Evolutionary conservation across 179 eudicot genomes (phyloP).

Genomic region (Dionaea muscipula): DNA sequence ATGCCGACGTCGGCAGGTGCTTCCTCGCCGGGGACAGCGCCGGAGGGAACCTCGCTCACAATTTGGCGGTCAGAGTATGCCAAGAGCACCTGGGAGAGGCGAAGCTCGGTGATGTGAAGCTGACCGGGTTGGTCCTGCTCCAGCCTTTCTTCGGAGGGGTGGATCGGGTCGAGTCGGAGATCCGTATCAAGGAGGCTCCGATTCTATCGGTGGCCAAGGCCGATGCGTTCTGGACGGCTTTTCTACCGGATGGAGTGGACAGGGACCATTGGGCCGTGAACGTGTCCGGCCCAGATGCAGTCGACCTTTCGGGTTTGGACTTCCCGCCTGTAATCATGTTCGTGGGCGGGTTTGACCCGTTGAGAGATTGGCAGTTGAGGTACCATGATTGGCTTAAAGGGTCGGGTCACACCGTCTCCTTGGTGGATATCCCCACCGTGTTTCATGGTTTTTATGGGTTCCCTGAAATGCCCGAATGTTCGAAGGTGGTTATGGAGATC

Average conservation of each 20-base stretch:
- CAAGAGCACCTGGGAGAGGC: not conserved
- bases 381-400: slow-evolving; percentile 53
- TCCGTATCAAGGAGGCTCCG: slow-evolving; percentile 20
- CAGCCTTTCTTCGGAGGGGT: slow-evolving; percentile 82
- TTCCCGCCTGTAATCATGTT: slow-evolving; percentile 53
- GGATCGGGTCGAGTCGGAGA: slow-evolving; percentile 37
- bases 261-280: slow-evolving; percentile 50
- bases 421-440: slow-evolving; percentile 47
- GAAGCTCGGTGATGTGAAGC: slow-evolving; percentile 20
- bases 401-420: slow-evolving; percentile 35
- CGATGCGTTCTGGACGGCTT: slow-evolving; percentile 62
- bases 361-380: slow-evolving; percentile 69
- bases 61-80: slow-evolving; percentile 25
- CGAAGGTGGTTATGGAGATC: slow-evolving; percentile 27
- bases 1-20: slow-evolving; percentile 28
- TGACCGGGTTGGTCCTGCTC: slow-evolving; percentile 44
- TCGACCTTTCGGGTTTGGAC: slow-evolving; percentile 27
- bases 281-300: slow-evolving; percentile 64
- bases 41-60: slow-evolving; percentile 49
- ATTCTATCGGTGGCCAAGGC: slow-evolving; percentile 29
- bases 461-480: slow-evolving; percentile 48
- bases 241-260: slow-evolving; percentile 25
- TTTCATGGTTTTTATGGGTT: slow-evolving; percentile 60
- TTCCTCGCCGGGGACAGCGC: slow-evolving; percentile 59
- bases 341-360: slow-evolving; percentile 61